A percentile compares a stretch with the other conserved stretches of the same genome.
These are phyloP conservation scores for Effrenium voratum DNA, from an alignment of 73 alveolate genomes.

Conservation along the genomic window DNA sequence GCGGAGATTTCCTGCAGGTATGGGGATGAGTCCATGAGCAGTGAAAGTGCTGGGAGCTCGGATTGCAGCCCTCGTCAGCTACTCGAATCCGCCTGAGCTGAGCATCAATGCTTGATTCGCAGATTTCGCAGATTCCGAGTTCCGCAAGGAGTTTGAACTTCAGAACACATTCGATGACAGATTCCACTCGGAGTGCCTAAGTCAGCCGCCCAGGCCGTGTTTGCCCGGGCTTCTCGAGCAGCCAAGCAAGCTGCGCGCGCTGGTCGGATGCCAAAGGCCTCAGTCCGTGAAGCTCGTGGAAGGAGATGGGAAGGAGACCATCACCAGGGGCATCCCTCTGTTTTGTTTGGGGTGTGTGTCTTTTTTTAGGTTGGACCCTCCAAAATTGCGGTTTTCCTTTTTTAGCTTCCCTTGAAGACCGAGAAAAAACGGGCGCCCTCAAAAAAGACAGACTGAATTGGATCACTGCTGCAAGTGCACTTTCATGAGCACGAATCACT, in stretches of 20 bases:
- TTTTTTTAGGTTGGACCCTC: too few relatives aligned
- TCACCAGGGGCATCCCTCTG: too few relatives aligned
- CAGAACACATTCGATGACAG: not conserved
- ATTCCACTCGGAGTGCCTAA: not conserved
- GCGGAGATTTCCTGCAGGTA: too few relatives aligned
- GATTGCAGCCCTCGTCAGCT: not conserved
- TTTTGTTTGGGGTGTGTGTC: too few relatives aligned
- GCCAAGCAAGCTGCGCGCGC: constrained; percentile 89
- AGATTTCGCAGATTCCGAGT: not conserved
- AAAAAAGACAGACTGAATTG: too few relatives aligned
- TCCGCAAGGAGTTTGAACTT: not conserved
- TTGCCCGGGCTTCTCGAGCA: constrained; percentile 83
- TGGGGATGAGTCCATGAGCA: not conserved
- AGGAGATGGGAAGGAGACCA: too few relatives aligned
- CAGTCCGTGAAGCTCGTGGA: too few relatives aligned
- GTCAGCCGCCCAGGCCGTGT: constrained; percentile 36
- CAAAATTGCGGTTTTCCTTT: too few relatives aligned
- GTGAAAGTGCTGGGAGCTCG: not conserved
- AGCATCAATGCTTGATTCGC: not conserved
- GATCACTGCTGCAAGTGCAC: too few relatives aligned
- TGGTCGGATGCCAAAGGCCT: constrained; percentile 43
- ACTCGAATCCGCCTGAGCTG: not conserved
- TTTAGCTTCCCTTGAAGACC: too few relatives aligned
- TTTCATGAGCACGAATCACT: too few relatives aligned
- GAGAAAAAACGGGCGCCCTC: too few relatives aligned